Conservation (phyloP, 2,329 filamentous ascomycete species). For the Aspergillus luchuensis region DNA sequence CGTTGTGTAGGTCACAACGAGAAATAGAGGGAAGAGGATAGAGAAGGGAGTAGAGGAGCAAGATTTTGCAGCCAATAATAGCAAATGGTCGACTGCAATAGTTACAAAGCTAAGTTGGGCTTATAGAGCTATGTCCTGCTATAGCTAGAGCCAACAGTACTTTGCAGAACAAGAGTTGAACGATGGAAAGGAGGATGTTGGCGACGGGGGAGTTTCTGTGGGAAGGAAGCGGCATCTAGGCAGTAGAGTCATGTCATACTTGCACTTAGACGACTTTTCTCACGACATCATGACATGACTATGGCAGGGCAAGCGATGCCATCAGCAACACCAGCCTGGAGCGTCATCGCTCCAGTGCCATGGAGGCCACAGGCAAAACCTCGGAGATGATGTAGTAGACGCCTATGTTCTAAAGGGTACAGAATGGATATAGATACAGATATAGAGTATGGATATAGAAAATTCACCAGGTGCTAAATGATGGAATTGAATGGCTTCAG, state of each 20-base stretch:
- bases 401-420: too few species aligned
- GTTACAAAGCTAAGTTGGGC: neutral
- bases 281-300: neutral
- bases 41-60: neutral
- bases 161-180: neutral
- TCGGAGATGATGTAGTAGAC: too few species aligned
- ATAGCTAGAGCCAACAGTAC: neutral
- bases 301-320: too few species aligned
- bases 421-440: too few species aligned
- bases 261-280: neutral
- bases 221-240: neutral
- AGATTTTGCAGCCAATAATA: neutral
- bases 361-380: too few species aligned
- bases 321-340: too few species aligned
- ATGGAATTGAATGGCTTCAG: too few species aligned
- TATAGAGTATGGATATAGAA: too few species aligned
- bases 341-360: too few species aligned
- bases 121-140: neutral
- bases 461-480: too few species aligned
- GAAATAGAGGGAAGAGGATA: neutral
- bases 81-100: neutral
- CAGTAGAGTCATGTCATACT: neutral
- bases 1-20: neutral
- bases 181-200: neutral
- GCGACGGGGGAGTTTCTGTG: neutral